These are phyloP conservation scores for Psilocybe tampanensis DNA, from an alignment of 768 basidiomycete species.

Conservation along the genomic window DNA sequence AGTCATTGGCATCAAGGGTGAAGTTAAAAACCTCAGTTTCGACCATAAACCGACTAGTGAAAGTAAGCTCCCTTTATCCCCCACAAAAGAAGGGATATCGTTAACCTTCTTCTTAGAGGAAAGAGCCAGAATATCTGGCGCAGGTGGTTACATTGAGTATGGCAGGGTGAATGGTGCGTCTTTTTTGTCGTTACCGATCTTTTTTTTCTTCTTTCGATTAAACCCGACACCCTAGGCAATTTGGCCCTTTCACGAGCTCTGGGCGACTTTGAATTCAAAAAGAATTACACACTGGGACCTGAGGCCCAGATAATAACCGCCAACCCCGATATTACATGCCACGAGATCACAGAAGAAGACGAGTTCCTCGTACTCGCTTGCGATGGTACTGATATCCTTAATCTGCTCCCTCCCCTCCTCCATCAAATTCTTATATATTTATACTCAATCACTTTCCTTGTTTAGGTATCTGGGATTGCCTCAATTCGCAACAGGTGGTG, in stretches of 20 bases:
- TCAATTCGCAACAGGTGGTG: slow-evolving; percentile 90
- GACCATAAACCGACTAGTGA: slow-evolving; percentile 96
- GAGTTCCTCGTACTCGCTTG: slow-evolving; percentile 98
- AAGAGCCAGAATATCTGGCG: slow-evolving; percentile 80
- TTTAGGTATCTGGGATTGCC: slow-evolving; percentile 98
- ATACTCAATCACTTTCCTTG: background rate
- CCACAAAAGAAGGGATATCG: slow-evolving; percentile 8
- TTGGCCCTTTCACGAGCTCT: slow-evolving; percentile 93
- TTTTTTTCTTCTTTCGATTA: too few relatives aligned
- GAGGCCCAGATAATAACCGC: slow-evolving; percentile 95
- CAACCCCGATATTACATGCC: slow-evolving; percentile 87
- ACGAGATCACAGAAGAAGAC: slow-evolving; percentile 84
- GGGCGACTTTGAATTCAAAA: slow-evolving; percentile 99
- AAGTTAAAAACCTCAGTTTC: slow-evolving; percentile 85
- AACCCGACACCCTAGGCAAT: slow-evolving; percentile 62
- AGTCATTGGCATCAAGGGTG: slow-evolving; percentile 83
- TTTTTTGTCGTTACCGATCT: background rate
- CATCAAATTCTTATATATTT: slow-evolving; percentile 4
- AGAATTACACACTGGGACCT: slow-evolving; percentile 76
- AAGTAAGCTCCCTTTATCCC: slow-evolving; percentile 37
- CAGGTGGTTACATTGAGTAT: slow-evolving; percentile 95
- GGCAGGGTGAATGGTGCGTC: slow-evolving; percentile 91
- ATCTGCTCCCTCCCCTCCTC: background rate
- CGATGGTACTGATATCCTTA: slow-evolving; percentile 65
- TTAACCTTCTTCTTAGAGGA: slow-evolving; percentile 55